These are phyloP conservation scores for Erodium trifolium DNA, from an alignment of 441 rosid species.

Conservation along the genomic window DNA sequence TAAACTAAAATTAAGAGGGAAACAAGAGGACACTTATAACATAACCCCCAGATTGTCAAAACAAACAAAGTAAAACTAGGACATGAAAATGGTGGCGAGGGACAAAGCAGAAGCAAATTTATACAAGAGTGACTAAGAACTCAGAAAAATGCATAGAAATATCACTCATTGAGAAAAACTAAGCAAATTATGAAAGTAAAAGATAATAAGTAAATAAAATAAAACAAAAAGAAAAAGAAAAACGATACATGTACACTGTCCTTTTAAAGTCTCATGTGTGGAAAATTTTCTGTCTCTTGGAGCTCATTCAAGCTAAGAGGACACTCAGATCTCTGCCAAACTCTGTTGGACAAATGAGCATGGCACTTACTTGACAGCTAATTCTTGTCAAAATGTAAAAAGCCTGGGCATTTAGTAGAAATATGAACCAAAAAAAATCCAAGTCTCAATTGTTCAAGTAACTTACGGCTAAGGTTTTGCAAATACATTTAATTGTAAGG, in stretches of 20 bases:
- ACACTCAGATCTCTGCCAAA: neutral
- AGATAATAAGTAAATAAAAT: neutral
- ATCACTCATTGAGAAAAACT: neutral
- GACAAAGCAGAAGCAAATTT: neutral
- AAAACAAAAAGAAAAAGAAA: neutral
- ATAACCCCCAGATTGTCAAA: neutral
- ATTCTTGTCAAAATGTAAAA: neutral
- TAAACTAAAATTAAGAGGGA: constrained; percentile 4
- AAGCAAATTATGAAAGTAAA: neutral
- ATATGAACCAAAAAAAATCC: too few relatives aligned
- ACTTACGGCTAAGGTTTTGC: too few relatives aligned
- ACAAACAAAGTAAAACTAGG: neutral
- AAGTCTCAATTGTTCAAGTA: too few relatives aligned
- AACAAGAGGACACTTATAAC: neutral
- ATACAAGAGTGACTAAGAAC: neutral
- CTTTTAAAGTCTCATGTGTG: neutral
- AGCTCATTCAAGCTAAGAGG: neutral
- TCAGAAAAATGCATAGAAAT: neutral
- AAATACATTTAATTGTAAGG: too few relatives aligned
- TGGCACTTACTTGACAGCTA: neutral
- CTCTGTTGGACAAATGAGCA: neutral
- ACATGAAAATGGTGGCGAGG: neutral
- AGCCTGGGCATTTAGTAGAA: neutral
- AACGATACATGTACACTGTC: neutral
- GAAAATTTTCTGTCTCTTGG: neutral